Base-by-base conservation (phyloP, 805 yeast genomes). In the Lipomyces sp. region DNA sequence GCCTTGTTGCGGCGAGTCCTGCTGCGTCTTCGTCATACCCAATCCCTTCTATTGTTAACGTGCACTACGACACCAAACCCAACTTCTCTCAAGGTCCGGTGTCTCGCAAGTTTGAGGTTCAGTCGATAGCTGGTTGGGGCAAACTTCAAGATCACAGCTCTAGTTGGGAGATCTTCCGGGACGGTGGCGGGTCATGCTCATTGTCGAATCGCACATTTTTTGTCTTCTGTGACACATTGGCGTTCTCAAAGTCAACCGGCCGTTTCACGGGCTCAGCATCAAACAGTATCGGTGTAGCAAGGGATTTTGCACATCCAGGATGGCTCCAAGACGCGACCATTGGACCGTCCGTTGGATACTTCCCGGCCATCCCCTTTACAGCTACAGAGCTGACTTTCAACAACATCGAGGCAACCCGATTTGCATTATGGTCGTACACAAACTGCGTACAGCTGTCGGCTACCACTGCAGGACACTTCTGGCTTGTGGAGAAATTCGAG, bases 171-270 rank as follows among this genome's bases (percentile, higher is more conserved):
- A 23, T 52, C 14, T 55, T 47, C 40, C 53, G 59, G 29, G 59
- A 55, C 32, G 57, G 53, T n/a, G 57, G 57, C 16, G 59, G 59
- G 14, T 44, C 51, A 2, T 55, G 59, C 46, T 22, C 48, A 14
- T 33, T 55, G 18, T 8, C 14, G 29, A 52, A 55, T 36, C 52
- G 52, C 47, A 52, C 57, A 4, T 41, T 53, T 36, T 55, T 44
- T 36, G 22, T 47, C 10, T 55, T 55, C 33, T 39, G 23, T 33
- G 57, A 55, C 39, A 23, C 57, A 7, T 16, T 22, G 6, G 59
- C 51, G 23, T 51, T 47, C 46, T 10, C 26, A 5, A 24, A 16
- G 13, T 18, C 29, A 13, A 18, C 31, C 29, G 53, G 47, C 24
- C n/a, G n/a, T n/a, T 37, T 51, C 32, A 43, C 29, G 14, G 57